These are phyloP conservation scores for Globisporangium megalacanthum DNA, from an alignment of 352 stramenopile species.

Conservation along the genomic window DNA sequence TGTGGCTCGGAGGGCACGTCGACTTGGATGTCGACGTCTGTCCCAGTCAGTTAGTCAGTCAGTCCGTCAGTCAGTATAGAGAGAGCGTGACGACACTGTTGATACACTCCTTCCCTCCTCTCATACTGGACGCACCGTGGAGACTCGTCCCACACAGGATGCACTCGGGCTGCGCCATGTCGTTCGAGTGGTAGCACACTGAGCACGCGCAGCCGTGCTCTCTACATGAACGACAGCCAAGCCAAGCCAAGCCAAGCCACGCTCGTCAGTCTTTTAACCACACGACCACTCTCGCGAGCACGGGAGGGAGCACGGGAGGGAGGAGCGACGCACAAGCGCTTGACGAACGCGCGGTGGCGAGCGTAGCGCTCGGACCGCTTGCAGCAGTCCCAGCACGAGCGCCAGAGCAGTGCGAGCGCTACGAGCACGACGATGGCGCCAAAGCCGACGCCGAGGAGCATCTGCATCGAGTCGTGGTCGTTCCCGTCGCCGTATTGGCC, in stretches of 20 bases:
- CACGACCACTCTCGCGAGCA: background rate
- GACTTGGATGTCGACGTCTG: constrained; percentile 1
- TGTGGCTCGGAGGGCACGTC: background rate
- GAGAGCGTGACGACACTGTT: background rate
- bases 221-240: constrained; percentile 10
- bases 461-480: constrained; percentile 13
- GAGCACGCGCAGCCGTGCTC: constrained; percentile 40
- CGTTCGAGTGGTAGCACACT: constrained; percentile 55
- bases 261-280: background rate
- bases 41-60: too few relatives aligned
- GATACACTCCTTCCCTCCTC: background rate
- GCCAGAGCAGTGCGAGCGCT: constrained; percentile 35
- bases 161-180: constrained; percentile 35
- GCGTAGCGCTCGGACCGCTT: constrained; percentile 24
- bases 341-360: constrained; percentile 41
- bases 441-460: constrained; percentile 28
- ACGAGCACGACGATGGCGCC: constrained; percentile 29
- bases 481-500: constrained; percentile 8
- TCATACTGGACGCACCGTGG: constrained; percentile 21
- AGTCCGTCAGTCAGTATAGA: background rate
- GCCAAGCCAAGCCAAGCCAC: too few relatives aligned
- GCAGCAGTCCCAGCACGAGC: constrained; percentile 45
- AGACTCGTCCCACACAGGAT: constrained; percentile 43
- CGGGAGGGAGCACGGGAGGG: background rate
- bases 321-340: constrained; percentile 26